phyloP scores from a whole-genome alignment of 2,329 filamentous ascomycete species.

The Arthrocladium fulminans region DNA sequence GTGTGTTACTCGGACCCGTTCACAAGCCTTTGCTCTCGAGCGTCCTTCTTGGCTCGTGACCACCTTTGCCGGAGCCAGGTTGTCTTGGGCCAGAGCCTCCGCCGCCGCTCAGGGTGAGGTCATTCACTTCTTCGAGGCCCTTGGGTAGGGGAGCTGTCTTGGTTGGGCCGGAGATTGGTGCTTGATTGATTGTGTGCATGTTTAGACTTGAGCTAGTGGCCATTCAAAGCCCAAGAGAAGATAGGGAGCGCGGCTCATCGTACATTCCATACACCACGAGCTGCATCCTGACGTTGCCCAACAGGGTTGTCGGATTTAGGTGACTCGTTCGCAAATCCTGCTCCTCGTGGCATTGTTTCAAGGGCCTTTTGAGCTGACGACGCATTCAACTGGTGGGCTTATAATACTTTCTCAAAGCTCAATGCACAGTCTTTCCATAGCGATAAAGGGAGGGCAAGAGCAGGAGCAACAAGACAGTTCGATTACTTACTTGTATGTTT shows the following conservation, averaged over 20 bases:
- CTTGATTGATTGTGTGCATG: conserved; percentile 2
- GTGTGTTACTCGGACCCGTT: background rate
- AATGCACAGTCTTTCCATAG: no score
- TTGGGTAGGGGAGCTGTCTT: conserved; percentile 7
- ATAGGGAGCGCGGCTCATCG: background rate
- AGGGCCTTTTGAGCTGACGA: background rate
- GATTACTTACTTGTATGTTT: background rate
- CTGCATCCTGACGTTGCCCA: conserved; percentile 1
- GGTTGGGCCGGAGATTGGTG: background rate
- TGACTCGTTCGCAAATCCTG: conserved; percentile 30
- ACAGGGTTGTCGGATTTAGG: conserved; percentile 29
- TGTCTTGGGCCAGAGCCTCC: background rate
- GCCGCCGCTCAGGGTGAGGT: conserved; percentile 2
- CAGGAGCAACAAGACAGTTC: background rate
- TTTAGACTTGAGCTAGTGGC: background rate
- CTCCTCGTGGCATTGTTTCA: conserved; percentile 29
- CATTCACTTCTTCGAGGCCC: conserved; percentile 4
- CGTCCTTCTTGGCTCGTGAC: background rate
- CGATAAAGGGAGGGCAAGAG: background rate
- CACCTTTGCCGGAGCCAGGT: conserved; percentile 2
- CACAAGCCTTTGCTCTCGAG: background rate
- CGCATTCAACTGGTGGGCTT: background rate
- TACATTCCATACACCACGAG: conserved; percentile 7
- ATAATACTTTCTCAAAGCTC: no score
- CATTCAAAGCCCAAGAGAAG: background rate